Evolutionary conservation across 352 stramenopile species (phyloP).

Genomic region (Globisporangium polare): DNA sequence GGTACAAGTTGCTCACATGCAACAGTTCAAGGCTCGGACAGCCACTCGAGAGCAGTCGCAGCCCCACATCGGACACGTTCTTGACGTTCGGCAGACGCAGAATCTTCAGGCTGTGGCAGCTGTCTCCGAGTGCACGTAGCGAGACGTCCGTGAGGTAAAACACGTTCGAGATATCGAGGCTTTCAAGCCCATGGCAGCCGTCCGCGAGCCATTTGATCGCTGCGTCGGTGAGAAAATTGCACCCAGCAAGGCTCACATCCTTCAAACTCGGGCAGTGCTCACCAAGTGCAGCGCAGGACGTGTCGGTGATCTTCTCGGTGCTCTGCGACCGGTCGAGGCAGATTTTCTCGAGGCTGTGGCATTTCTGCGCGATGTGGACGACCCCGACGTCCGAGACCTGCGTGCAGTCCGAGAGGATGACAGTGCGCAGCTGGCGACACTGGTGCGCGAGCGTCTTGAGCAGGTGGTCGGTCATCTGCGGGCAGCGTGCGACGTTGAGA

Average conservation of each 20-base stretch:
- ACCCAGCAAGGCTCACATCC: constrained; percentile 77
- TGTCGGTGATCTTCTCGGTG: constrained; percentile 85
- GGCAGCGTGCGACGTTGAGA: constrained; percentile 69
- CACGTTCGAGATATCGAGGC: constrained; percentile 79
- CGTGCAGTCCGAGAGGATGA: constrained; percentile 78
- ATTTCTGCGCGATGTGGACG: constrained; percentile 76
- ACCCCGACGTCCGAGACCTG: constrained; percentile 84
- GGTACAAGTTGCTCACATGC: constrained; percentile 76
- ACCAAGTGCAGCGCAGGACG: constrained; percentile 75
- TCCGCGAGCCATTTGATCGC: constrained; percentile 86
- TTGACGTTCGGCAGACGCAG: constrained; percentile 64
- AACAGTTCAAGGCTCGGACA: constrained; percentile 79
- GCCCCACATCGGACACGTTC: constrained; percentile 76
- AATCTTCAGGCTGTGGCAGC: constrained; percentile 29
- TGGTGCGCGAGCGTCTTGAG: constrained; percentile 78
- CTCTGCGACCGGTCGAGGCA: constrained; percentile 53
- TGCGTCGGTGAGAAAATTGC: constrained; percentile 87
- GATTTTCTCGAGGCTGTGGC: constrained; percentile 66
- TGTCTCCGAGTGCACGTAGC: constrained; percentile 41
- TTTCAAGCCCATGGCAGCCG: constrained; percentile 68
- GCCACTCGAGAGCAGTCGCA: constrained; percentile 79
- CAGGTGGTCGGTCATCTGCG: constrained; percentile 80
- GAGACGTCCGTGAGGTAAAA: constrained; percentile 83
- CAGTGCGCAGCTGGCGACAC: constrained; percentile 52
- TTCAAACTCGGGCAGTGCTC: constrained; percentile 49